These are phyloP conservation scores for Melastoma malabathricum DNA, from an alignment of 345 rosid species.

Conservation along the genomic window DNA sequence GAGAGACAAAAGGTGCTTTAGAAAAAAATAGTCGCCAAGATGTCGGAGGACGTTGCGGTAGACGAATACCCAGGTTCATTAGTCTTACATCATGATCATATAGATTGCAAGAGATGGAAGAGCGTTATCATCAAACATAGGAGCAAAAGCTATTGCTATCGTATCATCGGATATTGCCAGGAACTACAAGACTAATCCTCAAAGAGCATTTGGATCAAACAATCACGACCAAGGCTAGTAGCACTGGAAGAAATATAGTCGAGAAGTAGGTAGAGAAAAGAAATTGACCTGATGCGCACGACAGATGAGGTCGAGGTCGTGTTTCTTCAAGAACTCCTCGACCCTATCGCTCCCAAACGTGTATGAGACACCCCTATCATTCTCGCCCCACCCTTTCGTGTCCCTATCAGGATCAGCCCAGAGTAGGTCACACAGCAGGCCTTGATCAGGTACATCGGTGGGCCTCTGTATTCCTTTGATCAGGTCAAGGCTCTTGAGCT, in stretches of 20 bases:
- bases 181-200: no score
- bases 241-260: no score
- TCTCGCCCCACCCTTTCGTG: constrained; percentile 35
- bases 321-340: constrained; percentile 32
- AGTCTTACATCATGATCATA: no score
- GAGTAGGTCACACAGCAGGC: constrained; percentile 35
- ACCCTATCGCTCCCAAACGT: constrained; percentile 38
- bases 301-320: constrained; percentile 34
- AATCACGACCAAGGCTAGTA: no score
- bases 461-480: constrained; percentile 30
- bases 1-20: background rate
- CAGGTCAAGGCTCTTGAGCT: constrained; percentile 25
- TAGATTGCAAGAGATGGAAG: no score
- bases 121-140: no score
- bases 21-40: background rate
- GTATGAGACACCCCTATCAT: constrained; percentile 38
- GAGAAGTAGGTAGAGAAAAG: background rate
- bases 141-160: no score
- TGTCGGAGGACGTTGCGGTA: no score
- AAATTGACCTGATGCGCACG: constrained; percentile 36
- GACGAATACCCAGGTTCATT: no score
- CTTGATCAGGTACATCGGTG: constrained; percentile 30
- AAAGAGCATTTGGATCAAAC: no score
- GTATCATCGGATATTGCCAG: no score
- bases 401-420: constrained; percentile 41